Conservation (phyloP, 345 rosid species). For the Murraya koenigii region DNA sequence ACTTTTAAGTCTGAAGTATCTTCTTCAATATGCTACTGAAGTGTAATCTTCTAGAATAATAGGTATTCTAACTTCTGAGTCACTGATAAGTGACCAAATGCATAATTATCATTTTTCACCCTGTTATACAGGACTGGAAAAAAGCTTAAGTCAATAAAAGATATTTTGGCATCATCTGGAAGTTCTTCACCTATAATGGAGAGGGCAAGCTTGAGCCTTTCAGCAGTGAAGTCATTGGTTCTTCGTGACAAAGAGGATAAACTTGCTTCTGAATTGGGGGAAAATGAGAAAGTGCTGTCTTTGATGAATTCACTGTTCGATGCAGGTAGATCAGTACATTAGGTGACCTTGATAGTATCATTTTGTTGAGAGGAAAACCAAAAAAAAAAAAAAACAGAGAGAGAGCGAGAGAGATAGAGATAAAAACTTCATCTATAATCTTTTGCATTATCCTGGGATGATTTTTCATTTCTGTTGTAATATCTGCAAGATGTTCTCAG, state of each 20-base stretch:
- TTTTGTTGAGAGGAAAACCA: neutral
- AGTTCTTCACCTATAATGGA: constrained; percentile 83
- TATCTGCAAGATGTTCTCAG: constrained; percentile 76
- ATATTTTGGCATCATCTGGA: constrained; percentile 63
- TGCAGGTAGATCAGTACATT: constrained; percentile 52
- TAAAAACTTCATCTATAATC: neutral
- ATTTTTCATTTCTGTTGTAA: constrained; percentile 61
- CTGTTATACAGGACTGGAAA: constrained; percentile 59
- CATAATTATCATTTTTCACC: constrained; percentile 15
- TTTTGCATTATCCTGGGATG: constrained; percentile 41
- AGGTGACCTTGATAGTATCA: constrained; percentile 4
- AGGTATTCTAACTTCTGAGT: constrained; percentile 8
- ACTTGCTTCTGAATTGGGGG: constrained; percentile 50
- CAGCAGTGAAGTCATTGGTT: constrained; percentile 84
- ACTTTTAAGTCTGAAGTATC: neutral
- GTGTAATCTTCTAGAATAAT: neutral
- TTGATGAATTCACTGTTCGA: constrained; percentile 56
- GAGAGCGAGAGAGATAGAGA: too few species aligned
- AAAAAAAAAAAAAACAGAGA: too few species aligned
- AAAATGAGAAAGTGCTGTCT: constrained; percentile 60
- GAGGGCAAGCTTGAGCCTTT: constrained; percentile 77
- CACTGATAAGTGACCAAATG: neutral
- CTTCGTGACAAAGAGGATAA: constrained; percentile 92
- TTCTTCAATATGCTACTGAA: neutral
- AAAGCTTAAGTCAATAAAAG: constrained; percentile 73